Percentiles rank a stretch among this genome's conserved stretches.
Conservation (phyloP, 2,329 filamentous ascomycete genomes). For the Ophiostoma piceae region DNA sequence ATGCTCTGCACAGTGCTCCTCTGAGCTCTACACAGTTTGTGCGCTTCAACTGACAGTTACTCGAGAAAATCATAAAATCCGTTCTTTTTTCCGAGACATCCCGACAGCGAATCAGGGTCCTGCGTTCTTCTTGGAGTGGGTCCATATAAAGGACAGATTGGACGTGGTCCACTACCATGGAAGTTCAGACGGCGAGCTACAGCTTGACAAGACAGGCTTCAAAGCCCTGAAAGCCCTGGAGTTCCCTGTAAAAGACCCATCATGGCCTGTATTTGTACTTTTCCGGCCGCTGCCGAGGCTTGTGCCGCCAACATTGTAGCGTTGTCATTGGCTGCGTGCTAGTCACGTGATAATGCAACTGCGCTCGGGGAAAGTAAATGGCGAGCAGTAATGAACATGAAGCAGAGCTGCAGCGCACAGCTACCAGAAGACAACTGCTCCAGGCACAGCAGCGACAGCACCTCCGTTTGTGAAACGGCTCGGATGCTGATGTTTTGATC, state of each 20-base stretch:
- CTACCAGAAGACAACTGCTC: too few species aligned
- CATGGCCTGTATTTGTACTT: not conserved
- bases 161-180: not conserved
- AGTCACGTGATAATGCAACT: not conserved
- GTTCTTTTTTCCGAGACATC: slow-evolving; percentile 13
- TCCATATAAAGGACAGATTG: slow-evolving; percentile 8
- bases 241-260: too few species aligned
- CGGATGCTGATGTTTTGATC: not conserved
- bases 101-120: slow-evolving; percentile 12
- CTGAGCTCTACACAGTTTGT: not conserved
- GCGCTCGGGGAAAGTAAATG: not conserved
- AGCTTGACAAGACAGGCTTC: too few species aligned
- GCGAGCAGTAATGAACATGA: not conserved
- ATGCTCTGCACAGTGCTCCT: not conserved
- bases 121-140: not conserved
- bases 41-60: not conserved
- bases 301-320: not conserved
- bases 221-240: not conserved
- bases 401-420: too few species aligned
- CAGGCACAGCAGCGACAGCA: not conserved
- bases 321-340: not conserved
- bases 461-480: not conserved
- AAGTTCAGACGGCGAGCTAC: too few species aligned
- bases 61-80: not conserved
- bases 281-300: not conserved